Conservation (phyloP, 371 early-diverging fungal species). For the Catenaria anguillulae region DNA sequence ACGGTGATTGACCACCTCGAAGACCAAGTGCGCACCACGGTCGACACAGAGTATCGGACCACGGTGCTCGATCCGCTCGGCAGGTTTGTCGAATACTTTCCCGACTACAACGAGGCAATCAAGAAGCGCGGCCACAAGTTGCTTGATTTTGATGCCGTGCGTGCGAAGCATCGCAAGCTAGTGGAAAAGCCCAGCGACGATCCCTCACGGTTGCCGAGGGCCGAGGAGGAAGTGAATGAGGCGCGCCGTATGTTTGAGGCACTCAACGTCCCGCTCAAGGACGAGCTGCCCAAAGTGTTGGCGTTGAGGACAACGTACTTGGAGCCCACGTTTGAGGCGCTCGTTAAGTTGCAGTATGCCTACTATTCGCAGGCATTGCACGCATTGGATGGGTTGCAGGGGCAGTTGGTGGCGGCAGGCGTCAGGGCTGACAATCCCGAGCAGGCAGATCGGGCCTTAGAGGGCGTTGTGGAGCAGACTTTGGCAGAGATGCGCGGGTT, state of each 20-base stretch:
- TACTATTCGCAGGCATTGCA: slow-evolving; percentile 65
- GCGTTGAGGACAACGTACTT: slow-evolving; percentile 71
- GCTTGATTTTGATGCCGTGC: slow-evolving; percentile 70
- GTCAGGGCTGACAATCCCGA: background rate
- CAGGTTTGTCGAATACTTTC: slow-evolving; percentile 69
- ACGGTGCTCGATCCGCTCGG: slow-evolving; percentile 81
- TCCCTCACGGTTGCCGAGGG: slow-evolving; percentile 49
- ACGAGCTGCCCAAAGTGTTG: slow-evolving; percentile 78
- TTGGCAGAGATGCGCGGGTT: background rate
- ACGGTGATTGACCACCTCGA: slow-evolving; percentile 61
- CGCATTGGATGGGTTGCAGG: slow-evolving; percentile 36
- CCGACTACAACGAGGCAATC: slow-evolving; percentile 81
- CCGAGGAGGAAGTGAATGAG: slow-evolving; percentile 60
- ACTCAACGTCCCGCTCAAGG: slow-evolving; percentile 59
- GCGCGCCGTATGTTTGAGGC: slow-evolving; percentile 64
- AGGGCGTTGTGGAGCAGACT: slow-evolving; percentile 16
- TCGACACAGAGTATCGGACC: slow-evolving; percentile 57
- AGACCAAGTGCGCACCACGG: slow-evolving; percentile 42
- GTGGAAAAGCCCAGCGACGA: slow-evolving; percentile 68
- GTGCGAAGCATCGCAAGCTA: slow-evolving; percentile 56
- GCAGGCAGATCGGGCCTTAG: slow-evolving; percentile 30
- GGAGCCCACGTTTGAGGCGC: slow-evolving; percentile 86
- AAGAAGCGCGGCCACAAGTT: slow-evolving; percentile 71
- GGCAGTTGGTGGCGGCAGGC: slow-evolving; percentile 14
- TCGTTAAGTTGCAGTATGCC: slow-evolving; percentile 70